phyloP scores from a whole-genome alignment of 768 basidiomycete genomes.

The Daedaleopsis sinensis region DNA sequence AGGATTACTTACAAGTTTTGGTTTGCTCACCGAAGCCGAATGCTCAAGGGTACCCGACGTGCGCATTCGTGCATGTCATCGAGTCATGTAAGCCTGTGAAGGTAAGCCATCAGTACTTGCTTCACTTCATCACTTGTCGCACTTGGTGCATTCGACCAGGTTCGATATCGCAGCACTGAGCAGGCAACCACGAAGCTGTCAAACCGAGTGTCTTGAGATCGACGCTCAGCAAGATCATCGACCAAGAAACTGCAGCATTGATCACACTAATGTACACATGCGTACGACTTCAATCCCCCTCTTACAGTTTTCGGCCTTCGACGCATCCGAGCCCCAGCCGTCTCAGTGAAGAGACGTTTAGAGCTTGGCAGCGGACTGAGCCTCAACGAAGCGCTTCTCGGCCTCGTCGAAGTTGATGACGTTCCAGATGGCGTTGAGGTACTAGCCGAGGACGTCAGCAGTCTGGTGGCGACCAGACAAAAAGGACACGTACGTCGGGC shows the following conservation, averaged over 20 bases:
- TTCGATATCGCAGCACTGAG: too few species aligned
- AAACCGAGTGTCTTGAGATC: too few species aligned
- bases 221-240: background rate
- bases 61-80: too few species aligned
- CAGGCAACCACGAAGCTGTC: too few species aligned
- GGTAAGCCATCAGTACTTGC: too few species aligned
- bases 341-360: conserved; percentile 27
- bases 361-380: conserved; percentile 37
- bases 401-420: conserved; percentile 77
- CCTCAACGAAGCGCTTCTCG: conserved; percentile 63
- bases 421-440: conserved; percentile 77
- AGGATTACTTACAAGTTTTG: too few species aligned
- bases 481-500: conserved; percentile 67
- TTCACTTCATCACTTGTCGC: too few species aligned
- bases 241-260: conserved; percentile 5
- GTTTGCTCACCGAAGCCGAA: too few species aligned
- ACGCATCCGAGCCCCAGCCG: background rate
- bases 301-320: conserved; percentile 5
- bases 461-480: background rate
- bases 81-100: too few species aligned
- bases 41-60: too few species aligned
- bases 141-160: too few species aligned
- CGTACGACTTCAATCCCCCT: conserved; percentile 6
- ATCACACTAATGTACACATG: conserved; percentile 18
- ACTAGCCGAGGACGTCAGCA: conserved; percentile 40